Conservation (phyloP, 1,139 yeast genomes). For the Saccharomyces hybrid region DNA sequence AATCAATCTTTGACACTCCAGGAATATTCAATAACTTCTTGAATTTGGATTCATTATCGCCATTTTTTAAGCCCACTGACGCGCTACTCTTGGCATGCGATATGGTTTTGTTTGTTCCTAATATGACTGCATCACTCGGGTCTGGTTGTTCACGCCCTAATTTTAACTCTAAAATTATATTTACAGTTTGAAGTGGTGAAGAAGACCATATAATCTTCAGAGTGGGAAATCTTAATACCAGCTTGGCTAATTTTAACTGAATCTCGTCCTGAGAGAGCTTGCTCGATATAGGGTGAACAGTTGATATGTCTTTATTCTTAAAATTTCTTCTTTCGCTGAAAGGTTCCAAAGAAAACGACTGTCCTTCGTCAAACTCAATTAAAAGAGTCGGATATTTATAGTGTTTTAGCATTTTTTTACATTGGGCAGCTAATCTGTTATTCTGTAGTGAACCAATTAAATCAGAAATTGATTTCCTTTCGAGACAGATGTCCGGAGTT, state of each 20-base stretch:
- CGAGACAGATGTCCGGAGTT: conserved; percentile 82
- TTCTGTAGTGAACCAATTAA: conserved; percentile 74
- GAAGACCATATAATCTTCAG: conserved; percentile 86
- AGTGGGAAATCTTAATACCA: conserved; percentile 70
- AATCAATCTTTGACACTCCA: conserved; percentile 69
- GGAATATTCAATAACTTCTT: conserved; percentile 71
- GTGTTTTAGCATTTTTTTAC: conserved; percentile 79
- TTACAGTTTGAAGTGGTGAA: conserved; percentile 87
- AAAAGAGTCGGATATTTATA: conserved; percentile 76
- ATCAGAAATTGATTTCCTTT: conserved; percentile 88
- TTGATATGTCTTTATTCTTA: conserved; percentile 30
- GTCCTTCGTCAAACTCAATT: conserved; percentile 83
- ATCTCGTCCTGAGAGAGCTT: conserved; percentile 57
- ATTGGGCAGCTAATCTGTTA: conserved; percentile 78
- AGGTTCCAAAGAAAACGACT: conserved; percentile 83
- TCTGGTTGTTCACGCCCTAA: conserved; percentile 77
- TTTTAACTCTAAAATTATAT: conserved; percentile 72
- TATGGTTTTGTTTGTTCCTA: conserved; percentile 43
- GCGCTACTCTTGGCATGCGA: conserved; percentile 9
- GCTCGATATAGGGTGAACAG: conserved; percentile 36
- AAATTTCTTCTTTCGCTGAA: conserved; percentile 47
- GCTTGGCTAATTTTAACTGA: conserved; percentile 64
- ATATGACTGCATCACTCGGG: conserved; percentile 53
- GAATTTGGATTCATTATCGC: conserved; percentile 56
- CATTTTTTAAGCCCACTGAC: conserved; percentile 3